Evolutionary conservation across 2,329 filamentous ascomycete genomes (phyloP), one percentile per base, ranked within the genome.

Genomic region (Fusarium sterilihyphosum): DNA sequence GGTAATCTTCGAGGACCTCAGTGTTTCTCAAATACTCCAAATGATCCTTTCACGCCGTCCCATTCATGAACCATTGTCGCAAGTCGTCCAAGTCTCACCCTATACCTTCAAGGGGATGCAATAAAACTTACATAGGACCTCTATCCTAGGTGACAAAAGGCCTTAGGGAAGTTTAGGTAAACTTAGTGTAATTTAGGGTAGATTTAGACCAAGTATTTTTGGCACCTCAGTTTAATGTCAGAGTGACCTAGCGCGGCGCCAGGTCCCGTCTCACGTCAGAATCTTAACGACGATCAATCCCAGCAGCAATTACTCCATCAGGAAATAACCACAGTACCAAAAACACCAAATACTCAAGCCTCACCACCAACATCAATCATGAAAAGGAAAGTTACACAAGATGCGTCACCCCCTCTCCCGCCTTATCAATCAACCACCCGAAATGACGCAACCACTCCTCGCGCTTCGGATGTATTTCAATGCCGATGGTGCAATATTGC

Each of bases 231-330:
- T 2, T 35, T 4, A 35, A 4, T 3, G 14, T 35, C 14, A 16
- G 33, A 35, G 29, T 29, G 29, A 26, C 26, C 26, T 71, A 71
- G 69, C 29, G 40, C 62, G 31, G 26, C 61, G 26, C 41, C 40
- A 12, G n/a, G 10, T 46, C 47, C 56, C 47, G 63, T 64, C 63
- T 63, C 68, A 68, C 59, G 69, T 72, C 49, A 72, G 70, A 69
- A 57, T 54, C 49, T 65, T 60, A 69, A 20, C 22, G 31, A 31
- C n/a, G 40, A 64, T 68, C 31, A 24, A 52, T 37, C 26, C 40
- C 37, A 43, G 22, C 12, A 50, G 4, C n/a, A 37, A 40, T 33
- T 67, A 44, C 67, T 52, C 35, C 37, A 44, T 69, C 49, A n/a
- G 49, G 67, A 57, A 69, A 33, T 31, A 37, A 46, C 33, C 40